Evolutionary conservation across 164 flowering plant genomes (phyloP), one percentile per base, ranked within the genome.

Genomic region (Aristolochia contorta): DNA sequence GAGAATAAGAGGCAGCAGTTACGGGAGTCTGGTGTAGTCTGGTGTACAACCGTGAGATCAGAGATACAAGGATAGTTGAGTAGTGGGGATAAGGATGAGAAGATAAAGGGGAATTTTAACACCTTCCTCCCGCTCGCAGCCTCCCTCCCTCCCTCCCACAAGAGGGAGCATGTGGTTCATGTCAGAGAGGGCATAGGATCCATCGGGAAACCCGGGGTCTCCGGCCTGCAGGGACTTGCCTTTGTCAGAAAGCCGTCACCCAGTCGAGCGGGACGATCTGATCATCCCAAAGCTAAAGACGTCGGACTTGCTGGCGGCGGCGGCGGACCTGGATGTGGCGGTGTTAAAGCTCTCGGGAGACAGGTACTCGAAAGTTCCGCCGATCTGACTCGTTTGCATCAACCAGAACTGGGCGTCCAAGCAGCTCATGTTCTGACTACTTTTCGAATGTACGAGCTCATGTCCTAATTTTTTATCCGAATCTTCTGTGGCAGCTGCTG

Each of bases 251-350:
- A 93, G 79, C 69, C 75, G 58, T 37, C 96, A 85, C 60, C 94
- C 87, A 88, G 61, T 93, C 99, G 13, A 93, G 86, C 69, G 90
- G 59, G 20, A 93, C 60, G 47, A 90, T 93, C 63, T 82, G 77
- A 47, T 90, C 95, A 72, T 93, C 99, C 97, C 99, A 56, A 90
- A 93, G 81, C 99, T 84, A 69, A 90, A 93, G 1, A 93, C 99
- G 67, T 93, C 97, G 0, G 92, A 81, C 73, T 90, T n/a, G n/a
- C n/a, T 93, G 4, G 94, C 85, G 2, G 94, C 84, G 2, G 87
- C 79, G 1, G 41, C 33, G 37, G 66, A 72, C 45, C 79, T 57
- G n/a, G n/a, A n/a, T n/a, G n/a, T n/a, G n/a, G n/a, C n/a, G 49
- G 70, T 83, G 67, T 81, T 87, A 64, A 92, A 84, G 66, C 85